These are phyloP conservation scores for Cercospora janseana DNA, from an alignment of 2,329 filamentous ascomycete genomes.

Conservation along the genomic window DNA sequence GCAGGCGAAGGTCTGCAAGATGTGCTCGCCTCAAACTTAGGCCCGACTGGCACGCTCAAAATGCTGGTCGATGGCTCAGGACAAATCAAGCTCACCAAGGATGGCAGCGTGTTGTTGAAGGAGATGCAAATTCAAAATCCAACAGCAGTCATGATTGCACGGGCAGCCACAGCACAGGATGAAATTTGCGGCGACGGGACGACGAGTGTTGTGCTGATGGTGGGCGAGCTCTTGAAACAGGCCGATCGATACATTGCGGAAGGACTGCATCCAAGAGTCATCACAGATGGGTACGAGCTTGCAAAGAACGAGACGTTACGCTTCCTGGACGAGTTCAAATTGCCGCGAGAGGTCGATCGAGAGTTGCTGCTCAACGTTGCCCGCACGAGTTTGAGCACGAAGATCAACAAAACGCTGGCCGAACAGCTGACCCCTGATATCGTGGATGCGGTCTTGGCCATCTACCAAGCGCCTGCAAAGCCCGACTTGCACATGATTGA, in stretches of 20 bases:
- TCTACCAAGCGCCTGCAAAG: conserved; percentile 84
- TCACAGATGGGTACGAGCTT: conserved; percentile 96
- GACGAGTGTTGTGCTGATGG: conserved; percentile 90
- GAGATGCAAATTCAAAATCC: conserved; percentile 97
- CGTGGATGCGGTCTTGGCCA: conserved; percentile 92
- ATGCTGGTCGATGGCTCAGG: conserved; percentile 72
- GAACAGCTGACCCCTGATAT: conserved; percentile 91
- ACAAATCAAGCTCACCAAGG: conserved; percentile 96
- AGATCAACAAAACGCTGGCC: conserved; percentile 85
- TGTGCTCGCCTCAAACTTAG: conserved; percentile 93
- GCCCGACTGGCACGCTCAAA: conserved; percentile 91
- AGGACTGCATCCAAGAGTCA: conserved; percentile 92
- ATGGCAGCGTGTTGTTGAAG: conserved; percentile 80
- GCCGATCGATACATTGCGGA: conserved; percentile 94
- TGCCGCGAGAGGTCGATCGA: conserved; percentile 81
- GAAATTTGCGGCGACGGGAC: conserved; percentile 98
- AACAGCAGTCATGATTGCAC: conserved; percentile 78
- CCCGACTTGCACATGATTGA: conserved; percentile 99
- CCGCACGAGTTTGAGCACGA: conserved; percentile 89
- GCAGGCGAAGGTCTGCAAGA: conserved; percentile 77
- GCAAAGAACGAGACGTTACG: conserved; percentile 90
- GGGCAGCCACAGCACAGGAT: conserved; percentile 92
- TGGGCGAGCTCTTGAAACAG: conserved; percentile 96
- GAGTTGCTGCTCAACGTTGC: conserved; percentile 92
- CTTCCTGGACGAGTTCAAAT: conserved; percentile 94